Percentiles rank a stretch among this genome's conserved stretches.
Conservation (phyloP, 345 rosid genomes). For the Jatropha curcas region DNA sequence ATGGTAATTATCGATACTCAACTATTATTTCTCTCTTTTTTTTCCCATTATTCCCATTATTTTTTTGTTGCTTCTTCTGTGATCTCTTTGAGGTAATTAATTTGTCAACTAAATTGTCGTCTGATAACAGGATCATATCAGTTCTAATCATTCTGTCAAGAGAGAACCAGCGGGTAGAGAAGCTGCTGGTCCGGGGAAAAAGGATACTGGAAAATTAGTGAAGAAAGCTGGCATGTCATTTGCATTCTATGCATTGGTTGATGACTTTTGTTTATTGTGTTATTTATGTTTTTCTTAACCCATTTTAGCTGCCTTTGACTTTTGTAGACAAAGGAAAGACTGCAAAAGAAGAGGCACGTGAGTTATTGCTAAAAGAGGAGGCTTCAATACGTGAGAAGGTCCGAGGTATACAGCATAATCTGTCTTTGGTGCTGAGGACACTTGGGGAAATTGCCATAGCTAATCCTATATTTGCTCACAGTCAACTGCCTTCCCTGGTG, state of each 20-base stretch:
- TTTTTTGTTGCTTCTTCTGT: not conserved
- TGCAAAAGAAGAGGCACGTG: constrained; percentile 94
- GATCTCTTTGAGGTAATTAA: constrained; percentile 6
- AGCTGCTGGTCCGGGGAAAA: constrained; percentile 52
- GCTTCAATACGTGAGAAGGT: constrained; percentile 71
- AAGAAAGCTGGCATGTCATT: constrained; percentile 69
- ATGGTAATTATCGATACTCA: constrained; percentile 24
- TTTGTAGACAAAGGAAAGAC: constrained; percentile 80
- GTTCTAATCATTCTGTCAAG: constrained; percentile 55
- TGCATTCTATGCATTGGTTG: constrained; percentile 7
- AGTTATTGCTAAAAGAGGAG: constrained; percentile 88
- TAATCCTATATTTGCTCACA: constrained; percentile 91
- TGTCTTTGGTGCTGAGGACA: constrained; percentile 71
- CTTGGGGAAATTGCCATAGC: constrained; percentile 90
- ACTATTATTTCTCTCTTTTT: constrained; percentile 10
- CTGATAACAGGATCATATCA: constrained; percentile 43
- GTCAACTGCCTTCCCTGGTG: constrained; percentile 90
- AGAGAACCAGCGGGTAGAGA: constrained; percentile 67
- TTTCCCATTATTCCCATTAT: not conserved
- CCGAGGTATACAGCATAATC: constrained; percentile 53
- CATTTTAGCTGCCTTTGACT: constrained; percentile 21
- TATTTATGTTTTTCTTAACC: not conserved
- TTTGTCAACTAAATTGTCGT: not conserved
- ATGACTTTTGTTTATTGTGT: constrained; percentile 2
- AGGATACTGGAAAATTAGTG: constrained; percentile 56